Percentiles rank a stretch among this genome's conserved stretches.
Evolutionary conservation across 148 eudicot species (phyloP).

Genomic region (Euryodendron excelsum): DNA sequence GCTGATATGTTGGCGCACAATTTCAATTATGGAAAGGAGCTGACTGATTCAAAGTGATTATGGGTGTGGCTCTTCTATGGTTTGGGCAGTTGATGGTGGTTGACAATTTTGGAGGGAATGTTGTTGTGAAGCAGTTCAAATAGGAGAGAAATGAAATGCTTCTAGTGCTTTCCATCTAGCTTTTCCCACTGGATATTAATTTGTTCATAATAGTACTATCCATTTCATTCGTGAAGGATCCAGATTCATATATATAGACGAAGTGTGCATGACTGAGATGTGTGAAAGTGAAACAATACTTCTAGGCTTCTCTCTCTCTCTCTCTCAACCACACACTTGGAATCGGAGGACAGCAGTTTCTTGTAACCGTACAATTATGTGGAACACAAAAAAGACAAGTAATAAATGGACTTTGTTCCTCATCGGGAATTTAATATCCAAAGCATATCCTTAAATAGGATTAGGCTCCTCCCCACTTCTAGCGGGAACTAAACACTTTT

Average conservation of each 20-base stretch:
- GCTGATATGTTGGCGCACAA: neutral
- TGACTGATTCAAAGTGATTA: neutral
- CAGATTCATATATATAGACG: neutral
- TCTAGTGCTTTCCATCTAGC: constrained; percentile 5
- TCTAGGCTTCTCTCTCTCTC: too few relatives aligned
- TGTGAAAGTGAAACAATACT: too few relatives aligned
- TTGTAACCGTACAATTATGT: neutral
- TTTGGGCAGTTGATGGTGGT: neutral
- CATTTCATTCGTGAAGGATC: constrained; percentile 14
- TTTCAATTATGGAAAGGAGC: neutral
- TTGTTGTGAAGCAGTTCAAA: neutral
- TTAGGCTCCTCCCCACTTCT: too few relatives aligned
- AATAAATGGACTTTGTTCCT: neutral
- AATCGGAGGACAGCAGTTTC: too few relatives aligned
- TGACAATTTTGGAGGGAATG: constrained; percentile 17
- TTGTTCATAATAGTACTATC: neutral
- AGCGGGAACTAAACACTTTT: too few relatives aligned
- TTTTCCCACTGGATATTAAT: neutral
- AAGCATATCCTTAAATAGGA: too few relatives aligned
- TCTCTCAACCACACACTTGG: too few relatives aligned
- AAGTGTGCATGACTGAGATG: too few relatives aligned
- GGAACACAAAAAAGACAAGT: neutral
- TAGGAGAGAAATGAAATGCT: constrained; percentile 5
- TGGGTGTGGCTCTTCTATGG: neutral
- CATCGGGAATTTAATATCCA: neutral